These are phyloP conservation scores for Lizonia empirigonia DNA, from an alignment of 2,329 filamentous ascomycete species.

Conservation along the genomic window DNA sequence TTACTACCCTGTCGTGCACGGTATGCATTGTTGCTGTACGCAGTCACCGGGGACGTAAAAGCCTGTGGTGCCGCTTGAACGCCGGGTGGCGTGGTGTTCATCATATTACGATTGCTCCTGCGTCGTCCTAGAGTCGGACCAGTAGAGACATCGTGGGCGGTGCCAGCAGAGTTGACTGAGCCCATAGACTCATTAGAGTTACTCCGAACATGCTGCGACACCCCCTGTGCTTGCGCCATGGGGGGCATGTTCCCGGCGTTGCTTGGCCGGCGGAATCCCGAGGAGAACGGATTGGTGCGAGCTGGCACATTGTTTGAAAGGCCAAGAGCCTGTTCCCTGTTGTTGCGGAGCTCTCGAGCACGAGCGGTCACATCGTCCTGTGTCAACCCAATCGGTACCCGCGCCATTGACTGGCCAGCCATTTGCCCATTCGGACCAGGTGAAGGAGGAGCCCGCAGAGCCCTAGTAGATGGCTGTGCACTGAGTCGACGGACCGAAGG, in stretches of 20 bases:
- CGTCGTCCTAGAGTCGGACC: conserved; percentile 41
- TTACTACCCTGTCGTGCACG: conserved; percentile 32
- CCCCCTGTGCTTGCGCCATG: conserved; percentile 16
- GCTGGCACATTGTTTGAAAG: conserved; percentile 34
- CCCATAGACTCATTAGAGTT: conserved; percentile 43
- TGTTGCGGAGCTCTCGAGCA: conserved; percentile 47
- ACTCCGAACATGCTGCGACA: conserved; percentile 35
- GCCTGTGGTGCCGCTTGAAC: conserved; percentile 31
- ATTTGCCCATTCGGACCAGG: conserved; percentile 26
- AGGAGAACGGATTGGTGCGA: conserved; percentile 46
- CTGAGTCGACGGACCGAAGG: conserved; percentile 45
- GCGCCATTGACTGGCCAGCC: conserved; percentile 16
- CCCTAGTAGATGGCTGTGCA: conserved; percentile 45
- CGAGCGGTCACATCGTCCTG: conserved; percentile 43
- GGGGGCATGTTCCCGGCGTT: conserved; percentile 27
- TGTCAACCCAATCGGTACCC: conserved; percentile 32
- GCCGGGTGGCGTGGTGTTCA: conserved; percentile 30
- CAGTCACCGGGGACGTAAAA: conserved; percentile 31
- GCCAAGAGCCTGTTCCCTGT: conserved; percentile 39
- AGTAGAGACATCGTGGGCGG: conserved; percentile 31
- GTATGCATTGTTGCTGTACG: conserved; percentile 39
- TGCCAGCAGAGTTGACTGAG: conserved; percentile 39
- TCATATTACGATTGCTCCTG: conserved; percentile 46
- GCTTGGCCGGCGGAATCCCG: conserved; percentile 37
- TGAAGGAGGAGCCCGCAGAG: conserved; percentile 43